Conservation (phyloP, 768 basidiomycete species). For the Galerina marginata region DNA sequence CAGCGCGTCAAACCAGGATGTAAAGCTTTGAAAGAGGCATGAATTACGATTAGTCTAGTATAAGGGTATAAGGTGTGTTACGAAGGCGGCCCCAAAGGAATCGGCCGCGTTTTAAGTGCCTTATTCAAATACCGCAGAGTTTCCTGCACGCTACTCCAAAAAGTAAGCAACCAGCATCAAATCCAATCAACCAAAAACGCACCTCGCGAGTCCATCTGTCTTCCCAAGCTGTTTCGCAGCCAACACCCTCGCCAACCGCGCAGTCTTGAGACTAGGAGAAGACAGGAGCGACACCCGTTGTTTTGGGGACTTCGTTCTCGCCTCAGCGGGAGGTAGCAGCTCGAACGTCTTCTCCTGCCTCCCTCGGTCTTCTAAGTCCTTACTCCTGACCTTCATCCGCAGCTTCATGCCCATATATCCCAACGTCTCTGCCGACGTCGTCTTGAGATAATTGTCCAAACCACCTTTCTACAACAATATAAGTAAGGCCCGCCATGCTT, state of each 20-base stretch:
- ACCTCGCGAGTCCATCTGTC: conserved; percentile 9
- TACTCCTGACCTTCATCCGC: conserved; percentile 41
- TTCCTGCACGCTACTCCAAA: too few species aligned
- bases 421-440: conserved; percentile 38
- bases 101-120: too few species aligned
- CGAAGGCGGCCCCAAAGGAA: too few species aligned
- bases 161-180: too few species aligned
- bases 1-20: too few species aligned
- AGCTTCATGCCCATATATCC: conserved; percentile 55
- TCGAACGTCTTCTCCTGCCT: conserved; percentile 8
- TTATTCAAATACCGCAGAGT: too few species aligned
- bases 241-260: conserved; percentile 10
- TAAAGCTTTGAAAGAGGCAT: too few species aligned
- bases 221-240: conserved; percentile 12
- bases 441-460: conserved; percentile 70
- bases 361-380: conserved; percentile 15
- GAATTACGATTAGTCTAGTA: too few species aligned
- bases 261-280: conserved; percentile 5
- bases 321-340: conserved; percentile 5
- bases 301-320: background rate
- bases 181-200: background rate
- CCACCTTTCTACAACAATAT: conserved; percentile 58
- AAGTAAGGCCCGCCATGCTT: background rate
- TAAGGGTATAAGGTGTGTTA: too few species aligned
- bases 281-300: background rate